Evolutionary conservation across 2,329 filamentous ascomycete genomes (phyloP).

Genomic region (Arthroderma sp.): DNA sequence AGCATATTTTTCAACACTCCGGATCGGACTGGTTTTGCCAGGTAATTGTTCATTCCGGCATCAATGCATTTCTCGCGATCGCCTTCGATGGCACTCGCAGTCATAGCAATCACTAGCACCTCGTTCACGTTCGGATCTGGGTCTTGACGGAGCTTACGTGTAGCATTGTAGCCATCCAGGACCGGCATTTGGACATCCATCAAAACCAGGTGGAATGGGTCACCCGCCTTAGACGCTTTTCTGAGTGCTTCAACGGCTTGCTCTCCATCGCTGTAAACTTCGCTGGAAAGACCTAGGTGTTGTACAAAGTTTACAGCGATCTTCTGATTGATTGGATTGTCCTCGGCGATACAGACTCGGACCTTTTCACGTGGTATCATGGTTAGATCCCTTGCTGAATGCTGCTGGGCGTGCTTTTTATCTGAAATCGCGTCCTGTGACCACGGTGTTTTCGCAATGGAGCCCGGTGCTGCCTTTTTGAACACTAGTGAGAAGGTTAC

Average conservation of each 20-base stretch:
- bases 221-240: slow-evolving; percentile 53
- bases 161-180: slow-evolving; percentile 84
- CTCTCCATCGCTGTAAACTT: slow-evolving; percentile 79
- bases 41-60: slow-evolving; percentile 93
- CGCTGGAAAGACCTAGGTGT: slow-evolving; percentile 71
- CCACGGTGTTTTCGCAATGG: slow-evolving; percentile 45
- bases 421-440: slow-evolving; percentile 32
- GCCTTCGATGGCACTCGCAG: slow-evolving; percentile 83
- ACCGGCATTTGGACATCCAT: slow-evolving; percentile 98
- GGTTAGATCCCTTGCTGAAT: slow-evolving; percentile 52
- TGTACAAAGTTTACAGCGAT: slow-evolving; percentile 86
- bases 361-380: slow-evolving; percentile 63
- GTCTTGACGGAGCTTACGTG: slow-evolving; percentile 67
- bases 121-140: slow-evolving; percentile 61
- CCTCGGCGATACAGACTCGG: slow-evolving; percentile 84
- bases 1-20: slow-evolving; percentile 77
- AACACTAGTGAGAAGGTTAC: slow-evolving; percentile 76
- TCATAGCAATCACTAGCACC: slow-evolving; percentile 94
- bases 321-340: slow-evolving; percentile 88
- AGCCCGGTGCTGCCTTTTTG: slow-evolving; percentile 56
- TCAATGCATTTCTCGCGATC: slow-evolving; percentile 92
- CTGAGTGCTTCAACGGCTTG: slow-evolving; percentile 81
- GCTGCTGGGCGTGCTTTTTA: slow-evolving; percentile 26
- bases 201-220: slow-evolving; percentile 76
- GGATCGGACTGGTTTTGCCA: slow-evolving; percentile 87